phyloP scores from a whole-genome alignment of 768 basidiomycete genomes.

The Mycena polygramma region DNA sequence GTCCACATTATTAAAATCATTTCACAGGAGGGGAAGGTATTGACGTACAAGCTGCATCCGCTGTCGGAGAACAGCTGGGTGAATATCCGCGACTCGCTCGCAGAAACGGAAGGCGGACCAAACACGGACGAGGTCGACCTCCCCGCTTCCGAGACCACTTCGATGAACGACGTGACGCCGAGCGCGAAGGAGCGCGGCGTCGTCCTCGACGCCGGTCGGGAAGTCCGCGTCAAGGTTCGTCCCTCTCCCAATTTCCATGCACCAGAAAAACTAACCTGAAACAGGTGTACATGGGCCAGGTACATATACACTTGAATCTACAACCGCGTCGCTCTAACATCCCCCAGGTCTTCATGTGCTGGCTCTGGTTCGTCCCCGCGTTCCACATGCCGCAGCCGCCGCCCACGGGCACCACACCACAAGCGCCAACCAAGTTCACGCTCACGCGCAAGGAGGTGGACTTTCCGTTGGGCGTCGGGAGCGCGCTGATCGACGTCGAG shows the following conservation, averaged over 20 bases:
- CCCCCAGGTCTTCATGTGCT: slow-evolving; percentile 78
- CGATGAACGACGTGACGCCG: slow-evolving; percentile 56
- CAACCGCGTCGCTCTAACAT: slow-evolving; percentile 1
- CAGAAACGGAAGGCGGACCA: slow-evolving; percentile 34
- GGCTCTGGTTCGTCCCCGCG: slow-evolving; percentile 89
- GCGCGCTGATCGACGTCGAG: slow-evolving; percentile 73
- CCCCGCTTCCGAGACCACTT: slow-evolving; percentile 57
- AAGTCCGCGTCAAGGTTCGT: slow-evolving; percentile 69
- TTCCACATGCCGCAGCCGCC: slow-evolving; percentile 80
- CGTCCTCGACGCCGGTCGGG: slow-evolving; percentile 73
- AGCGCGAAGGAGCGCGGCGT: slow-evolving; percentile 56
- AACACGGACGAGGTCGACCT: slow-evolving; percentile 42
- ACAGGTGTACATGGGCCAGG: slow-evolving; percentile 75
- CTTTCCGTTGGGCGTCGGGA: slow-evolving; percentile 83
- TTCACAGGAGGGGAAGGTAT: slow-evolving; percentile 55
- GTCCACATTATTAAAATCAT: neutral
- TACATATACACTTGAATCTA: slow-evolving; percentile 42
- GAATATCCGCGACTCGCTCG: slow-evolving; percentile 52
- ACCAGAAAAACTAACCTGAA: too few species aligned
- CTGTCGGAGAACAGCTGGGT: slow-evolving; percentile 60
- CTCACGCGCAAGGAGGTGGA: slow-evolving; percentile 78
- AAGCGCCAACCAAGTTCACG: slow-evolving; percentile 52
- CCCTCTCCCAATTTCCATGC: too few species aligned
- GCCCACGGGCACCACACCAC: slow-evolving; percentile 37
- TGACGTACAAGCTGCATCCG: slow-evolving; percentile 61